Base-by-base conservation (phyloP, 306 rosid species). In the Cucumis cinereus region DNA sequence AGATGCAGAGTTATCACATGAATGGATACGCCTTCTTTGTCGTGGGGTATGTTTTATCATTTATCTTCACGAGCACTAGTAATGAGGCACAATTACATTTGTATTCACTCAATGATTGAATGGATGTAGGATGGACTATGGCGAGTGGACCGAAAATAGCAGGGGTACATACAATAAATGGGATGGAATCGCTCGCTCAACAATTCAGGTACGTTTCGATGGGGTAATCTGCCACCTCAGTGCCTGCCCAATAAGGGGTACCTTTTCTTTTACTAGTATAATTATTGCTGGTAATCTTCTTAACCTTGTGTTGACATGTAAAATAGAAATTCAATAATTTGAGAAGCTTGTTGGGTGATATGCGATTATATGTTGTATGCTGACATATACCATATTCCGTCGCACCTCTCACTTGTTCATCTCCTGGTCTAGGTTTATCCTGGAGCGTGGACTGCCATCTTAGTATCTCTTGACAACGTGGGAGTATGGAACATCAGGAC, bases 111-210 rank as follows among this genome's bases (percentile, higher is more conserved):
- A 4, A 33, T 50, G 78, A 82, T 82, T 63, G 63, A 69, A 55
- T 78, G 78, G 38, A 58, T 83, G 79, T 85, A 93, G 98, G 86
- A 93, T 93, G 98, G 98, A 93, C 83, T 93, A 80, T 24, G 98
- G 97, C 35, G 98, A 93, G 62, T 93, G 98, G 98, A 80, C 94
- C 10, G 91, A 93, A 55, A 91, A 91, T 79, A 93, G 98, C 86
- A 85, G 97, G 78, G 98, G 98, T 56, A 93, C 98, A 17, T 93
- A 93, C 73, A 93, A 93, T 63, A 93, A 93, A 80, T 93, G 98
- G 98, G 98, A 93, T 76, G 98, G 98, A 87, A 93, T 93, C 75
- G 98, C 98, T 83, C 91, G 97, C 57, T 14, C 84, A 19, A 90
- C 98, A 59, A 64, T 87, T 20, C 98, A 93, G 98, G 98, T 91